Conservation (phyloP, 2,329 filamentous ascomycete genomes). For the Sporothrix inflata region DNA sequence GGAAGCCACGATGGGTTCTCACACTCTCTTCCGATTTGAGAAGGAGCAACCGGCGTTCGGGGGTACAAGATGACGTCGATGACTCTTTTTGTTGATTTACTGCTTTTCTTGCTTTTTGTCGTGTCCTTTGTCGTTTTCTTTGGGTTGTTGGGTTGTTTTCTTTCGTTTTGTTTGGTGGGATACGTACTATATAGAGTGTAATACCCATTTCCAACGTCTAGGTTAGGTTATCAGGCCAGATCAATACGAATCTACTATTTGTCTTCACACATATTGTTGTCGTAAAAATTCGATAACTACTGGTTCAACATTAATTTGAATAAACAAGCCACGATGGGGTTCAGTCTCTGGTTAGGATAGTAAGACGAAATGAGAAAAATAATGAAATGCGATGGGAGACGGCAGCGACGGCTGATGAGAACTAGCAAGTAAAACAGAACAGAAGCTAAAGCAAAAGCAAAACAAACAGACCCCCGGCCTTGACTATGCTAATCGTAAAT, state of each 20-base stretch:
- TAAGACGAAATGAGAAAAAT: neutral
- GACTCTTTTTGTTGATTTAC: neutral
- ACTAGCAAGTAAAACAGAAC: neutral
- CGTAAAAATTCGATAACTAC: too few species aligned
- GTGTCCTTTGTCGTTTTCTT: neutral
- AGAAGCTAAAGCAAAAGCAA: neutral
- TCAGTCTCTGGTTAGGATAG: neutral
- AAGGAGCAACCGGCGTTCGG: slow-evolving; percentile 10
- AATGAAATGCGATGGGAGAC: neutral
- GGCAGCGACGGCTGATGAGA: neutral
- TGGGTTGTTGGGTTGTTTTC: neutral
- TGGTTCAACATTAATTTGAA: neutral
- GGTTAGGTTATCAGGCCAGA: neutral
- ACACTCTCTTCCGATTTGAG: neutral
- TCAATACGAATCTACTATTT: neutral
- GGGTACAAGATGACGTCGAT: neutral
- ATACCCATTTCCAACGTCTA: neutral
- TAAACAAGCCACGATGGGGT: neutral
- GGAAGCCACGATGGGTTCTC: slow-evolving; percentile 4
- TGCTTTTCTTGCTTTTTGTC: neutral
- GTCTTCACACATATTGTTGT: neutral
- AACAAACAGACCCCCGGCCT: neutral
- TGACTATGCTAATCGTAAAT: slow-evolving; percentile 4
- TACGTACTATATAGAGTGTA: neutral
- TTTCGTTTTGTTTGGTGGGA: neutral